Evolutionary conservation across 257 asterid genomes (phyloP).

Genomic region (Datura wrightii): DNA sequence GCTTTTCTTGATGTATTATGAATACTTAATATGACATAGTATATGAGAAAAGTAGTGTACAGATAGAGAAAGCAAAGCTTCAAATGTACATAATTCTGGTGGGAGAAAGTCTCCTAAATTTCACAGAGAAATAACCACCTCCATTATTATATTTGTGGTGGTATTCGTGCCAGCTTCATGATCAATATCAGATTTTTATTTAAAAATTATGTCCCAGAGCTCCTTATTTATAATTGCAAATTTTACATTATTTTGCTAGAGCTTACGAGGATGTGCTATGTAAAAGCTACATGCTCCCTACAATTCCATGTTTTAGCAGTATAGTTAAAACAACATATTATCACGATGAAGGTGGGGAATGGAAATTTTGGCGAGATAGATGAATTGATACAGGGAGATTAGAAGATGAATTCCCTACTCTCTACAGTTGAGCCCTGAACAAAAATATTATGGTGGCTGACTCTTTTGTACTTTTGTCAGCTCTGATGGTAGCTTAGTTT

Average conservation of each 20-base stretch:
- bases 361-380: neutral
- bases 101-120: conserved; percentile 39
- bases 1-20: conserved; percentile 74
- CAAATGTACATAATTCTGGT: conserved; percentile 66
- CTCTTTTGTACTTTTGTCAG: neutral
- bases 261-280: neutral
- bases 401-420: neutral
- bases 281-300: too few relatives aligned
- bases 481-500: neutral
- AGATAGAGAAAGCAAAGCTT: conserved; percentile 54
- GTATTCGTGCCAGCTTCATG: conserved; percentile 30
- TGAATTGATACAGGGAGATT: neutral
- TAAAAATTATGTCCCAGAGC: neutral
- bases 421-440: neutral
- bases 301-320: neutral
- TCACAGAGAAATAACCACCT: conserved; percentile 46
- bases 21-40: conserved; percentile 62
- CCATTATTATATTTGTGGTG: conserved; percentile 45
- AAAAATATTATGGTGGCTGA: neutral
- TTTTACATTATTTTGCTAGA: neutral
- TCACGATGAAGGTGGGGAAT: neutral
- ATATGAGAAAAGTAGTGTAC: conserved; percentile 41
- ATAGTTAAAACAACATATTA: neutral
- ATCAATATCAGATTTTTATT: conserved; percentile 32
- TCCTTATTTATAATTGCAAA: neutral